Base-by-base conservation (phyloP, 495 filamentous ascomycete species). In the Lasiosphaeria miniovina region DNA sequence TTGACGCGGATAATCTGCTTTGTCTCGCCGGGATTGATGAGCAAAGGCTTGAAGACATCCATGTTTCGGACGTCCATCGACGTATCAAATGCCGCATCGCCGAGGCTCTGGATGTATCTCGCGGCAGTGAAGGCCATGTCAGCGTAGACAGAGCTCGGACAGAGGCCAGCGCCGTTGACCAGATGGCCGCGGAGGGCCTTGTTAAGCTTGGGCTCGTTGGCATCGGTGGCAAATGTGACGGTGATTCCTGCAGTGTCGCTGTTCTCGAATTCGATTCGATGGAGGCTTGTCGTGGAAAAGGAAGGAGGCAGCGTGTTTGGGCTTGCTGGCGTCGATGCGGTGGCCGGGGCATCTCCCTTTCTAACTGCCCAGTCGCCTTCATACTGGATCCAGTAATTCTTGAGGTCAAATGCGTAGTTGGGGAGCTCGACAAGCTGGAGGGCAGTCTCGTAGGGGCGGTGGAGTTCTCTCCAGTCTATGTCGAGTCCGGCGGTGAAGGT, bases 301-400 rank as follows among this genome's bases (percentile, higher is more conserved):
- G 50, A 75, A 64, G 31, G 85, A 57, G 11, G 72, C 84, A 50
- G 66, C 8, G 80, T 70, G 60, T 84, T 84, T 11, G 77, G 72
- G 75, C 65, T 32, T 70, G 70, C 15, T 87, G 50, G 2, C 9
- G 55, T 4, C 7, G 31, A 36, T 32, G 46, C 4, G 3, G 10
- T 10, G 8, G n/a, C 4, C 2, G 55, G n/a, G 4, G 49, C 3
- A 2, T 60, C 46, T 17, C 57, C 61, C 46, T 63, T 63, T 9
- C 57, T 33, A 12, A 63, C 34, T 11, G 61, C 57, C 77, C 72
- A 83, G 75, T 74, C 88, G 58, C 87, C 84, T 17, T 78, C 77
- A 66, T 91, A 91, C 6, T 84, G 76, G 24, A 91, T 82, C 90
- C 90, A 93, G 67, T 90, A 90, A 62, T 88, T 85, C 77, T 91